Evolutionary conservation across 2,329 filamentous ascomycete species (phyloP).

Genomic region (Boeremia exigua): DNA sequence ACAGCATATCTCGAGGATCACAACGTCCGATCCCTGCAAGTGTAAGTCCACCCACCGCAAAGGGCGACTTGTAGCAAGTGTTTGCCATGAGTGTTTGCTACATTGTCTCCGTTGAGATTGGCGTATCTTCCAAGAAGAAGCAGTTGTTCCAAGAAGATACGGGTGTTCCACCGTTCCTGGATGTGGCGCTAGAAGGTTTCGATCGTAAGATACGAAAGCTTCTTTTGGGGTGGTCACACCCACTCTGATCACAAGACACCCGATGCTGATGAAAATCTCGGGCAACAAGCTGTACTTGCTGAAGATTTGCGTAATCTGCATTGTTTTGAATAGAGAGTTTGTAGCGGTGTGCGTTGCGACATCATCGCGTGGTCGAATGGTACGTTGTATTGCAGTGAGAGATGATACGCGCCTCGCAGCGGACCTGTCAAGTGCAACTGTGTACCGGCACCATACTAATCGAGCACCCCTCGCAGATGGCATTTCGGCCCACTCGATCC

Average conservation of each 20-base stretch:
- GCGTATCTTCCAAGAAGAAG: not conserved
- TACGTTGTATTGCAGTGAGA: conserved; percentile 15
- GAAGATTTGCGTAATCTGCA: not conserved
- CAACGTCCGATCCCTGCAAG: not conserved
- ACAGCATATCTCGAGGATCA: not conserved
- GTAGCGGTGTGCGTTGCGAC: conserved; percentile 17
- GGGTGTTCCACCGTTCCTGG: not conserved
- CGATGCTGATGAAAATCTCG: not conserved
- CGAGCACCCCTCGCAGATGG: conserved; percentile 16
- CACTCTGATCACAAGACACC: not conserved
- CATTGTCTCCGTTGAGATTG: not conserved
- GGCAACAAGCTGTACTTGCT: not conserved
- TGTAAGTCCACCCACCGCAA: not conserved
- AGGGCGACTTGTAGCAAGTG: not conserved
- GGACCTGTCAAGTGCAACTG: conserved; percentile 12
- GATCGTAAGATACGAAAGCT: not conserved
- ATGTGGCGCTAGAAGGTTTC: not conserved
- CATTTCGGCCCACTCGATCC: conserved; percentile 11
- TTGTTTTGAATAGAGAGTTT: not conserved
- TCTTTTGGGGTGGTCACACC: not conserved
- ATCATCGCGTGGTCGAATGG: conserved; percentile 6
- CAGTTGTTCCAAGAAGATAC: not conserved
- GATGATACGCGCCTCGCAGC: conserved; percentile 9
- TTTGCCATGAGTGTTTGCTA: not conserved
- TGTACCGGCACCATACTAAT: conserved; percentile 5